phyloP scores from a whole-genome alignment of 495 filamentous ascomycete species.

The Podospora pseudopauciseta region DNA sequence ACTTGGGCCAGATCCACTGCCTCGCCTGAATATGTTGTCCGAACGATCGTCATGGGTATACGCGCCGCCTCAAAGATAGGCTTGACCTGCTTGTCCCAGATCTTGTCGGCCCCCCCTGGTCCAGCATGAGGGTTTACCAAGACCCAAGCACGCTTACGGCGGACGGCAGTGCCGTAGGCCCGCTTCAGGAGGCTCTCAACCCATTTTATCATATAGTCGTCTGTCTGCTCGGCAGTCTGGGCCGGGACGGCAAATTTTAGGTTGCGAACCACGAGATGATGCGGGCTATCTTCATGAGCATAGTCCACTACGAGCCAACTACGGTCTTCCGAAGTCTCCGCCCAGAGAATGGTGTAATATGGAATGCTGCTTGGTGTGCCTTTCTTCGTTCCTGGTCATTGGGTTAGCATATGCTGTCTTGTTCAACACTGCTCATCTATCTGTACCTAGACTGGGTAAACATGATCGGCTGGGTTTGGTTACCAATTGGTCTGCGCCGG shows the following conservation, averaged over 20 bases:
- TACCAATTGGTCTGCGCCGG: constrained; percentile 17
- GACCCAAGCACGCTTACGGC: constrained; percentile 74
- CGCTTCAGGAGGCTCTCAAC: constrained; percentile 57
- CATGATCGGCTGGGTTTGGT: constrained; percentile 25
- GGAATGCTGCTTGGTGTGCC: constrained; percentile 48
- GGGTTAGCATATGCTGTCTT: neutral
- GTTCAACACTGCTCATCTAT: constrained; percentile 11
- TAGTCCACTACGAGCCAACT: constrained; percentile 71
- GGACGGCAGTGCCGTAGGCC: constrained; percentile 66
- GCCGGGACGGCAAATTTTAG: constrained; percentile 26
- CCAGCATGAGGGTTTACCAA: constrained; percentile 90
- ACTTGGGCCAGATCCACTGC: constrained; percentile 73
- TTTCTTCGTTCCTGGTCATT: neutral
- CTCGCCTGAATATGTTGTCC: constrained; percentile 69
- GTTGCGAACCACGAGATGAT: constrained; percentile 24
- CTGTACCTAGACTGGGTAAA: constrained; percentile 19
- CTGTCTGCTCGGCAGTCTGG: constrained; percentile 12
- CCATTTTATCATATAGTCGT: constrained; percentile 60
- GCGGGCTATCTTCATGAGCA: constrained; percentile 43
- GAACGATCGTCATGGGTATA: constrained; percentile 72
- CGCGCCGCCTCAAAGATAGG: constrained; percentile 80
- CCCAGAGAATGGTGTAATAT: constrained; percentile 83
- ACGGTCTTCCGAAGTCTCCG: constrained; percentile 51
- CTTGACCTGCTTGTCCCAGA: constrained; percentile 71
- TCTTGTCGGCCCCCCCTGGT: constrained; percentile 67